Evolutionary conservation across 768 basidiomycete genomes (phyloP).

Genomic region (Serendipita indica): DNA sequence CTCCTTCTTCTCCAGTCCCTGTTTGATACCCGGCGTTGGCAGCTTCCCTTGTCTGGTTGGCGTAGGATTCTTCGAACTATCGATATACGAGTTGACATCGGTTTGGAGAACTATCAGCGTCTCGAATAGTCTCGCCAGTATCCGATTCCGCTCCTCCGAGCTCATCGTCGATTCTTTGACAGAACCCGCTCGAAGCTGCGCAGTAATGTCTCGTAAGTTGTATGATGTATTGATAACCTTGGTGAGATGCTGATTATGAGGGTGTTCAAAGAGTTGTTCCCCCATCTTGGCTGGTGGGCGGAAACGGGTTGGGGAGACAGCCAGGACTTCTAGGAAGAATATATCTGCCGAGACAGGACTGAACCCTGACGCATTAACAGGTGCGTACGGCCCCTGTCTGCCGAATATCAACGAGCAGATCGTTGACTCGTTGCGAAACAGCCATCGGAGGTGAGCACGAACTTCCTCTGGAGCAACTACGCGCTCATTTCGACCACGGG

Average conservation of each 20-base stretch:
- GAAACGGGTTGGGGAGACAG: slow-evolving; percentile 90
- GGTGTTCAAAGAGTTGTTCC: slow-evolving; percentile 87
- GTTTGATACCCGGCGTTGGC: slow-evolving; percentile 89
- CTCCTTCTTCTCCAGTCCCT: slow-evolving; percentile 96
- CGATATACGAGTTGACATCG: slow-evolving; percentile 94
- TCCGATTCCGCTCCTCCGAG: slow-evolving; percentile 33
- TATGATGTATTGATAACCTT: slow-evolving; percentile 70
- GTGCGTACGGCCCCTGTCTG: slow-evolving; percentile 74
- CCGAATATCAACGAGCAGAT: slow-evolving; percentile 83
- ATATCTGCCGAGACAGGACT: slow-evolving; percentile 71
- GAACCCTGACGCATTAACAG: slow-evolving; percentile 41
- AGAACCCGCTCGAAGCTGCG: slow-evolving; percentile 44
- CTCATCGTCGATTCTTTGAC: slow-evolving; percentile 32
- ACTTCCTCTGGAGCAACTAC: slow-evolving; percentile 85
- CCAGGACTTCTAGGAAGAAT: slow-evolving; percentile 90
- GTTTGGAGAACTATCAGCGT: slow-evolving; percentile 78
- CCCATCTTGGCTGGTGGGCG: slow-evolving; percentile 85
- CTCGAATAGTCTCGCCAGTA: slow-evolving; percentile 61
- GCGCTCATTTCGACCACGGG: slow-evolving; percentile 74
- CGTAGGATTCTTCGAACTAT: slow-evolving; percentile 87
- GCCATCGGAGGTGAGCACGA: slow-evolving; percentile 76
- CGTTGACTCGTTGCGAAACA: slow-evolving; percentile 71
- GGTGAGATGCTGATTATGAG: slow-evolving; percentile 82
- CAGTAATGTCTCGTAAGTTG: slow-evolving; percentile 60
- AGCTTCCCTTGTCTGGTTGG: slow-evolving; percentile 75